Evolutionary conservation across 2,329 filamentous ascomycete species (phyloP).

Genomic region (Cercospora sp.): DNA sequence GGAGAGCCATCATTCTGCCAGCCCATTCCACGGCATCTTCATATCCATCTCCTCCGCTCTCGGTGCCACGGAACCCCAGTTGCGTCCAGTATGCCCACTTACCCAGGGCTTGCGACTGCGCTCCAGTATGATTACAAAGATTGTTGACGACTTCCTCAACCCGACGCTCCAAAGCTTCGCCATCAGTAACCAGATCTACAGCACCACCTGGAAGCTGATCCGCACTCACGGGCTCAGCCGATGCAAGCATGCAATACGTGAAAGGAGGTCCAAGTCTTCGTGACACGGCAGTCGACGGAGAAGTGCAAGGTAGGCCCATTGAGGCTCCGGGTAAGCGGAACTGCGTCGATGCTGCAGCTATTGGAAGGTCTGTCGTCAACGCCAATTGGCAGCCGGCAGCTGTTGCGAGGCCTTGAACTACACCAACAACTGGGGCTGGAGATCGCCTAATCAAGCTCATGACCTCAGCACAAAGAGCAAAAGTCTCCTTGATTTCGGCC

Average conservation of each 20-base stretch:
- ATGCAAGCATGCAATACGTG: conserved; percentile 25
- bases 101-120: conserved; percentile 23
- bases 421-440: conserved; percentile 20
- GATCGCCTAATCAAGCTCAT: conserved; percentile 24
- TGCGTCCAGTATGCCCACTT: conserved; percentile 27
- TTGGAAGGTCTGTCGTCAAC: conserved; percentile 23
- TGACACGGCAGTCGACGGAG: conserved; percentile 21
- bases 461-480: conserved; percentile 23
- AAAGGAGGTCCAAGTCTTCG: conserved; percentile 19
- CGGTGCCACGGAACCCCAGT: conserved; percentile 14
- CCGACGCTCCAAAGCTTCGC: conserved; percentile 18
- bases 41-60: conserved; percentile 22
- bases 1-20: conserved; percentile 26
- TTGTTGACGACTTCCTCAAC: conserved; percentile 15
- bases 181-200: conserved; percentile 21
- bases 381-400: conserved; percentile 25
- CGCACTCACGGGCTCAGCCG: conserved; percentile 23
- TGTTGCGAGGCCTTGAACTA: conserved; percentile 24
- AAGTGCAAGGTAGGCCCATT: conserved; percentile 26
- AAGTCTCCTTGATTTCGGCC: conserved; percentile 21
- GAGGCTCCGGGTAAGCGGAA: conserved; percentile 24
- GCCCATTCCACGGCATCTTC: conserved; percentile 23
- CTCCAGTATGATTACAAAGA: conserved; percentile 13
- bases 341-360: conserved; percentile 21
- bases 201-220: conserved; percentile 23